Base-by-base conservation (phyloP, 495 filamentous ascomycete genomes). In the Coniosporium apollinis region DNA sequence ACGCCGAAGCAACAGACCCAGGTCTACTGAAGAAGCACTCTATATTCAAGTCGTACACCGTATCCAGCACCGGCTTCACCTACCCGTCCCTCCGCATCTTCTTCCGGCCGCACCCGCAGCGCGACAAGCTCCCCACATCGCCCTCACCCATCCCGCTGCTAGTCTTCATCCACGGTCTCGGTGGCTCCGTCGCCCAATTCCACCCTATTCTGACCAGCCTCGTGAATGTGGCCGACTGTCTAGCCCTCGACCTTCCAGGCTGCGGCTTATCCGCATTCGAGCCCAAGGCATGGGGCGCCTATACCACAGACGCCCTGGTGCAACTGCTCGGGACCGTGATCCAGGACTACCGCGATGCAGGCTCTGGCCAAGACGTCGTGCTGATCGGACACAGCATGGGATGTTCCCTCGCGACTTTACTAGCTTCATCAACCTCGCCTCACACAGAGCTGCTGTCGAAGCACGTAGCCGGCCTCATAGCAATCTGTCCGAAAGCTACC, bases 141-240 rank as follows among this genome's bases (percentile, higher is more conserved):
- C 78, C 82, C 0, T 62, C 66, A 4, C 74, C 82, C 1, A 55
- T 92, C n/a, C 83, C 87, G 7, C 58, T 94, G 6, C 56, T 94
- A 4, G 87, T 94, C 18, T 92, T 92, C 52, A 65, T 94, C 35
- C 87, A 94, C 50, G 87, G 87, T 10, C 67, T 96, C 22, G 87
- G 87, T 15, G 87, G 87, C 19, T 92, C 81, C 2, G 58, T 86
- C 10, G 78, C 83, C 5, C 87, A 94, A 52, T 94, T 94, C 53
- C 67, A 79, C 39, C 72, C 82, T 22, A 57, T 94, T 4, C 65
- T 96, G 9, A 79, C 72, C 1, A 86, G 79, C 52, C 62, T 96
- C 22, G 75, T 79, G 10, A 83, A 91, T 41, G 60, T 85, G 15
- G 82, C 80, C 1, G 76, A 86, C n/a, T 92, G 83, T 47, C 69